Base-by-base conservation (phyloP, 345 rosid genomes). In the Murraya paniculata region DNA sequence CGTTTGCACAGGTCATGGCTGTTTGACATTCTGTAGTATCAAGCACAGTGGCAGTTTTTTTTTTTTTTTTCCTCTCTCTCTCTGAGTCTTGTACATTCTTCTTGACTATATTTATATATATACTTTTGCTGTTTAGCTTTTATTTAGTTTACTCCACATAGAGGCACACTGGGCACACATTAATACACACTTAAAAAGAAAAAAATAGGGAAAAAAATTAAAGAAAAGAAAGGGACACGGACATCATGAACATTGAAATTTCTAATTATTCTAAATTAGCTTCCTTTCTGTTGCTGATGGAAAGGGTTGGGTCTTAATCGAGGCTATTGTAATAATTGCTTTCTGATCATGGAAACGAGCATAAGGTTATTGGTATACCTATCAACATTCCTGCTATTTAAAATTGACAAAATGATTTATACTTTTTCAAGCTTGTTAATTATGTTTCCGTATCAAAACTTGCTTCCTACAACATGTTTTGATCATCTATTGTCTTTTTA, bases 401-500 rank as follows among this genome's bases (percentile, higher is more conserved):
- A 69, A 16, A 45, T 25, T 48, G 25, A 36, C 35, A 18, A 50
- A 45, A 48, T 25, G 35, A 69, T 48, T 69, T 69, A 24, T 45
- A 35, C 73, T 16, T 27, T 69, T 69, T 48, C 25, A 13, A 25
- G 36, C 35, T 24, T 48, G 8, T 69, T 68, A 45, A 27, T 56
- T 69, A 45, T 45, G 36, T 69, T 36, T 77, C 48, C 31, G 11
- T 21, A 39, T 64, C 33, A 2, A 4, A 6, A 21, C 24, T 71
- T 33, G 27, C 18, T 48, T 18, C 8, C 14, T 56, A 30, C 50
- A 9, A n/a, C 58, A 21, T 8, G 3, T 31, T 39, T 57, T 74
- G 76, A 71, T 84, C 71, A 75, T 81, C 68, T 81, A n/a, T 73
- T 71, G n/a, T 67, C 72, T 30, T 84, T 75, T 81, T 77, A 95